Conservation (phyloP, 768 basidiomycete genomes). For the Boletellus sp. region DNA sequence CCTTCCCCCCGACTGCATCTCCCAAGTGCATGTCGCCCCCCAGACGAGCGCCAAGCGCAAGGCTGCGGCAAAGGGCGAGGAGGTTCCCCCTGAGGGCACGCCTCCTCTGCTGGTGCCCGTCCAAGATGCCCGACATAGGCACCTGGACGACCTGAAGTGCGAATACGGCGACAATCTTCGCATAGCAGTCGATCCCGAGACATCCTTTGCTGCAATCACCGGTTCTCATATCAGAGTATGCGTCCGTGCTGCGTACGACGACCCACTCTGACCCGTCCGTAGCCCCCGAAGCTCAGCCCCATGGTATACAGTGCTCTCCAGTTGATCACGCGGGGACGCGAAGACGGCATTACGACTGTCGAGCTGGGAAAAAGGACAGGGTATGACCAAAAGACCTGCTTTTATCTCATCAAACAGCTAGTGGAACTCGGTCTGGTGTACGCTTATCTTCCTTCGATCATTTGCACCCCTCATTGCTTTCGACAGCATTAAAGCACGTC, state of each 20-base stretch:
- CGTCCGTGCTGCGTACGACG: slow-evolving; percentile 3
- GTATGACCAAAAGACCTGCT: slow-evolving; percentile 88
- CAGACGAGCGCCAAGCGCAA: slow-evolving; percentile 66
- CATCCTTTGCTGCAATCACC: slow-evolving; percentile 74
- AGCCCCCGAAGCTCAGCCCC: slow-evolving; percentile 79
- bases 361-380: slow-evolving; percentile 72
- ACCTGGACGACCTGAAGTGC: slow-evolving; percentile 53
- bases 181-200: slow-evolving; percentile 71
- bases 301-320: slow-evolving; percentile 85
- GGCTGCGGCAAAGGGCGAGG: slow-evolving; percentile 54
- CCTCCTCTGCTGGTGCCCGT: slow-evolving; percentile 51
- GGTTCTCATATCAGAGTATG: slow-evolving; percentile 81
- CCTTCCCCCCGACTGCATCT: slow-evolving; percentile 52
- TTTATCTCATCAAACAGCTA: slow-evolving; percentile 78
- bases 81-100: slow-evolving; percentile 38
- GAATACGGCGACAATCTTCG: slow-evolving; percentile 63
- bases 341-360: slow-evolving; percentile 73
- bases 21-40: slow-evolving; percentile 77
- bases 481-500: slow-evolving; percentile 67
- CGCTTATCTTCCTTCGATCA: slow-evolving; percentile 19
- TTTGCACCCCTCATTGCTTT: slow-evolving; percentile 2
- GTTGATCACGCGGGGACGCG: slow-evolving; percentile 77
- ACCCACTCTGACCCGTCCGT: slow-evolving; percentile 8
- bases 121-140: slow-evolving; percentile 49
- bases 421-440: slow-evolving; percentile 73